Conservation (phyloP, 352 stramenopile genomes). For the Blastocystis hominis region DNA sequence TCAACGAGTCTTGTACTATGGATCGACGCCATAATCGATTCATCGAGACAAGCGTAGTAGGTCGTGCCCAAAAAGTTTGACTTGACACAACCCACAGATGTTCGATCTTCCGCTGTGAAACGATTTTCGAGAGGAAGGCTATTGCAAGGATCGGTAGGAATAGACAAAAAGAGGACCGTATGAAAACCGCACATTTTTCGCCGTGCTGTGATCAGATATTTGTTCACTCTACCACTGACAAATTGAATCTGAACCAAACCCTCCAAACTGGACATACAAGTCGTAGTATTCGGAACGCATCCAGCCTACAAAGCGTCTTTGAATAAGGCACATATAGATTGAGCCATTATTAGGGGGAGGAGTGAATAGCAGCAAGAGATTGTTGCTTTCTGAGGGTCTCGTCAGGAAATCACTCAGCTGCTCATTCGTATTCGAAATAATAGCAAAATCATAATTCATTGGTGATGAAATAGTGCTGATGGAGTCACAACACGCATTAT, state of each 20-base stretch:
- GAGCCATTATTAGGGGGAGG: conserved; percentile 4
- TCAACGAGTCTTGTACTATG: background rate
- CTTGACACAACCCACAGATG: background rate
- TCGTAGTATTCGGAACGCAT: conserved; percentile 7
- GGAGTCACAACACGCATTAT: background rate
- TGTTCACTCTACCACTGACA: background rate
- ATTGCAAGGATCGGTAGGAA: background rate
- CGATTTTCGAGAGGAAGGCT: background rate
- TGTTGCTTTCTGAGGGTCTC: conserved; percentile 20
- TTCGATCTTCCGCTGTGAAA: background rate
- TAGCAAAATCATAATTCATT: conserved; percentile 54
- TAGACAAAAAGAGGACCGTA: background rate
- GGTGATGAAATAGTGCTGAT: background rate
- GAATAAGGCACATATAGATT: conserved; percentile 43
- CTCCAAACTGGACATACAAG: conserved; percentile 31
- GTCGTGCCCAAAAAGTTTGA: conserved; percentile 6
- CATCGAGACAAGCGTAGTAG: background rate
- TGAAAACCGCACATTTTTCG: conserved; percentile 3
- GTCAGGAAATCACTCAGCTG: conserved; percentile 11
- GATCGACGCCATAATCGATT: background rate
- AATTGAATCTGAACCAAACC: background rate
- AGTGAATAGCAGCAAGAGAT: background rate
- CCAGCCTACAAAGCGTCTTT: conserved; percentile 18
- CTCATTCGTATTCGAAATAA: background rate
- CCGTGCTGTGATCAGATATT: conserved; percentile 28